Percentiles rank a stretch among this genome's conserved stretches.
Conservation (phyloP, 345 rosid genomes). For the Eucalyptus pauciflora region DNA sequence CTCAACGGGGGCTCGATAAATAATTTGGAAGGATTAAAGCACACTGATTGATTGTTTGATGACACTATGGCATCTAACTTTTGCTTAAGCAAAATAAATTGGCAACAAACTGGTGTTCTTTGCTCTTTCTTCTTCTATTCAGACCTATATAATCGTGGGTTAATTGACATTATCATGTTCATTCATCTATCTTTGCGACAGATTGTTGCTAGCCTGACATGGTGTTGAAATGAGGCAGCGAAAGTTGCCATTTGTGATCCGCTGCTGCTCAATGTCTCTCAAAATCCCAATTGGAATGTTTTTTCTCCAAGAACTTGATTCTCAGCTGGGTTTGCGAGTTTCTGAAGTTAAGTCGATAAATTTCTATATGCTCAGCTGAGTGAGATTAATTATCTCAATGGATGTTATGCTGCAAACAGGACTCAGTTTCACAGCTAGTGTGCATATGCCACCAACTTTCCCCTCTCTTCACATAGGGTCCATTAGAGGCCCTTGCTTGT, state of each 20-base stretch:
- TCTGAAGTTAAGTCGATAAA: constrained; percentile 70
- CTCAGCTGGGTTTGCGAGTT: constrained; percentile 60
- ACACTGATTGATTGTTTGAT: neutral
- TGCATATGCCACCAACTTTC: constrained; percentile 56
- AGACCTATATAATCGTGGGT: neutral
- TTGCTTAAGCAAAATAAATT: neutral
- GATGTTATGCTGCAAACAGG: neutral
- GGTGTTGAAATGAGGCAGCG: constrained; percentile 64
- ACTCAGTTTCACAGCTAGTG: constrained; percentile 53
- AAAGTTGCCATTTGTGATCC: constrained; percentile 77
- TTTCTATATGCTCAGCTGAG: constrained; percentile 57
- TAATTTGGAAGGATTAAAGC: neutral
- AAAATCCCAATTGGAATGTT: constrained; percentile 49
- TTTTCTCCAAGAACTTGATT: constrained; percentile 57
- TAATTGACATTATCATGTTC: neutral
- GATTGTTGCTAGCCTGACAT: constrained; percentile 74
- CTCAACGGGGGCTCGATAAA: neutral
- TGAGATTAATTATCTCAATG: constrained; percentile 72
- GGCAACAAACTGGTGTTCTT: neutral
- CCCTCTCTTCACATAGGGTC: constrained; percentile 60
- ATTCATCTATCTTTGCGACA: neutral
- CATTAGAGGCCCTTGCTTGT: constrained; percentile 46
- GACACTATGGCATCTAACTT: neutral
- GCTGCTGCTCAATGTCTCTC: constrained; percentile 76
- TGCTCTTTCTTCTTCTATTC: neutral